These are phyloP conservation scores for Luffa aegyptiaca DNA, from an alignment of 306 rosid genomes.

Conservation along the genomic window DNA sequence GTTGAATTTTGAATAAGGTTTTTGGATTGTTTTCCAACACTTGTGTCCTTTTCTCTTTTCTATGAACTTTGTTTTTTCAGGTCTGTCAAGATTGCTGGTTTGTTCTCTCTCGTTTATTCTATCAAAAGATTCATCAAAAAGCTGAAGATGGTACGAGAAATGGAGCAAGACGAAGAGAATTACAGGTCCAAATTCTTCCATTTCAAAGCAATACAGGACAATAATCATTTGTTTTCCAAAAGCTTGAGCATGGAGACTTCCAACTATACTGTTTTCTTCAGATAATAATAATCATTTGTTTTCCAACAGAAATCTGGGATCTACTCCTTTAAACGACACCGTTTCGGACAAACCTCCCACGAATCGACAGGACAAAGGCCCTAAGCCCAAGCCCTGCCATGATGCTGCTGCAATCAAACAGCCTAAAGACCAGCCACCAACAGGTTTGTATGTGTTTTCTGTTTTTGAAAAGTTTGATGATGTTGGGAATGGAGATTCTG, in stretches of 20 bases:
- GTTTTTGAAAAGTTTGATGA: neutral
- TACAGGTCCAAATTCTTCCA: conserved; percentile 31
- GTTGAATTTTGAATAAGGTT: neutral
- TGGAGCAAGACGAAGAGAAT: conserved; percentile 38
- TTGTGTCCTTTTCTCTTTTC: neutral
- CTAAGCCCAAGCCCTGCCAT: conserved; percentile 19
- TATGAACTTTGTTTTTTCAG: conserved; percentile 6
- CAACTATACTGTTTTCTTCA: conserved; percentile 11
- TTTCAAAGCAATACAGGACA: conserved; percentile 36
- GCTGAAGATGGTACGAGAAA: conserved; percentile 30
- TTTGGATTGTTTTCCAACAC: neutral
- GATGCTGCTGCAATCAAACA: conserved; percentile 48
- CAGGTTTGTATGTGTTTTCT: conserved; percentile 23
- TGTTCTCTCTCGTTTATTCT: conserved; percentile 28
- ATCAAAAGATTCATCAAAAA: conserved; percentile 18
- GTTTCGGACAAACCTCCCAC: conserved; percentile 2
- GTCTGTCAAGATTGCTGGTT: conserved; percentile 29
- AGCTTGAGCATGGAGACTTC: conserved; percentile 61
- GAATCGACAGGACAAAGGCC: conserved; percentile 1
- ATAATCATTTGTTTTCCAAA: conserved; percentile 12
- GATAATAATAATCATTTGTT: conserved; percentile 27
- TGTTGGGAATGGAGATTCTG: neutral
- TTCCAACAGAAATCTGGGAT: conserved; percentile 29
- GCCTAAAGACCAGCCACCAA: conserved; percentile 32
- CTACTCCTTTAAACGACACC: conserved; percentile 16